Percentiles rank a stretch among this genome's conserved stretches.
These are phyloP conservation scores for Neoascochyta sp. DNA, from an alignment of 2,329 filamentous ascomycete species.

Conservation along the genomic window DNA sequence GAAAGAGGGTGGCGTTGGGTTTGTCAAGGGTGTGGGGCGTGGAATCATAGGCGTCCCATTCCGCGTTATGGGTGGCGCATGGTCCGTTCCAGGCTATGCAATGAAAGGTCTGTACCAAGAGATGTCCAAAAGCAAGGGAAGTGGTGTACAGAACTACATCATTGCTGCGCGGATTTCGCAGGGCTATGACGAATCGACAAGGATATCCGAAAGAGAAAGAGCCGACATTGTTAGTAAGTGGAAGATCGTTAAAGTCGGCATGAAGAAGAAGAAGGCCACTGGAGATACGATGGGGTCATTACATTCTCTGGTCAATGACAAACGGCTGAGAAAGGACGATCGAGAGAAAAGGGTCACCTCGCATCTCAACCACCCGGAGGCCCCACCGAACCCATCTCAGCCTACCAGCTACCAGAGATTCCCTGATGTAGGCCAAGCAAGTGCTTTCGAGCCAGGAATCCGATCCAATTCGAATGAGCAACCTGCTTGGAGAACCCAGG, in stretches of 20 bases:
- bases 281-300: conserved; percentile 50
- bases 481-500: conserved; percentile 14
- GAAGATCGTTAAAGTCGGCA: conserved; percentile 57
- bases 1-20: conserved; percentile 62
- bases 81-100: conserved; percentile 70
- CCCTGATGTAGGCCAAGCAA: conserved; percentile 26
- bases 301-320: conserved; percentile 42
- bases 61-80: conserved; percentile 69
- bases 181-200: conserved; percentile 63
- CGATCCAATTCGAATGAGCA: conserved; percentile 15
- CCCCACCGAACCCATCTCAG: conserved; percentile 6
- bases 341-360: conserved; percentile 26
- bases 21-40: conserved; percentile 77
- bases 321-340: conserved; percentile 33
- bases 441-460: conserved; percentile 14
- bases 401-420: conserved; percentile 21
- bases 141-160: conserved; percentile 73
- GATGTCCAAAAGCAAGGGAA: conserved; percentile 66
- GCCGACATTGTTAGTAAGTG: conserved; percentile 63
- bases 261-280: conserved; percentile 52
- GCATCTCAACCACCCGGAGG: conserved; percentile 16
- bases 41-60: conserved; percentile 77
- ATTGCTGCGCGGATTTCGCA: conserved; percentile 72
- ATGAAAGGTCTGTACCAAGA: conserved; percentile 81
- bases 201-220: conserved; percentile 56